phyloP scores from a whole-genome alignment of 2,329 filamentous ascomycete genomes.

The Amauroascus verrucosus region DNA sequence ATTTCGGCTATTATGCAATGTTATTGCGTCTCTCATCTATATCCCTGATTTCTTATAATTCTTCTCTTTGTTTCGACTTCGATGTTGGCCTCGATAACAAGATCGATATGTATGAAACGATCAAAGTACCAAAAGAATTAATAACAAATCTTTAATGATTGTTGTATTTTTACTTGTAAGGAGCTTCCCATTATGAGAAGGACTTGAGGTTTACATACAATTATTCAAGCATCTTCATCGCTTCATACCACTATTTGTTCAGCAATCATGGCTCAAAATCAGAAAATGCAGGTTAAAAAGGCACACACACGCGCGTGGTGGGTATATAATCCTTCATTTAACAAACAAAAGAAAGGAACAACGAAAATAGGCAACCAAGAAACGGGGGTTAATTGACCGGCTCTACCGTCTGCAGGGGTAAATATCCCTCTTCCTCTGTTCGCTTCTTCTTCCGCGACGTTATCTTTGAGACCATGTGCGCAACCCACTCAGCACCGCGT shows the following conservation, averaged over 20 bases:
- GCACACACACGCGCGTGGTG: neutral
- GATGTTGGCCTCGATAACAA: neutral
- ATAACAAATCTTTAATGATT: neutral
- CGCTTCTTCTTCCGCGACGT: constrained; percentile 17
- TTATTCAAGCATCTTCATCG: neutral
- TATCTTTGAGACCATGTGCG: constrained; percentile 18
- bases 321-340: neutral
- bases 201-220: neutral
- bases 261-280: neutral
- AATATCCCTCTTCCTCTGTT: constrained; percentile 33
- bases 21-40: neutral
- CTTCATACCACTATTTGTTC: neutral
- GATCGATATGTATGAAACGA: neutral
- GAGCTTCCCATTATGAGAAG: no score
- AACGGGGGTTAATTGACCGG: constrained; percentile 21
- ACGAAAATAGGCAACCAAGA: neutral
- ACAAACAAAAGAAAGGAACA: neutral
- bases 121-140: neutral
- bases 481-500: constrained; percentile 17
- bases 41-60: neutral
- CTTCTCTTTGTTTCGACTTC: neutral
- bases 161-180: neutral
- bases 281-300: neutral
- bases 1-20: neutral
- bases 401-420: constrained; percentile 39